Evolutionary conservation across 805 yeast genomes (phyloP).

Genomic region (Grigorovia transvaalensis): DNA sequence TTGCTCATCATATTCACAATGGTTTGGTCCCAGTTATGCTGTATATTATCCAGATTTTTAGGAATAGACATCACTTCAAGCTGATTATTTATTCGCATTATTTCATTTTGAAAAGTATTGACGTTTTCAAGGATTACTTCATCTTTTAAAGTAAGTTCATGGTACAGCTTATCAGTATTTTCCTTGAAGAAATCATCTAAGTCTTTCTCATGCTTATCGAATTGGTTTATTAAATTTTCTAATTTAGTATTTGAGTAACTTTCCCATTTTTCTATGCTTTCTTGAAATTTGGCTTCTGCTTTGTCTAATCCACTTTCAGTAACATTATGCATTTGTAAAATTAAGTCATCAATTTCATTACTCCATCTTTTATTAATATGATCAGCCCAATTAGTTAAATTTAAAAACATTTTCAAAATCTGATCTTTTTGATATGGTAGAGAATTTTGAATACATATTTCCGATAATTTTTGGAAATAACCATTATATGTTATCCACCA

Average conservation of each 20-base stretch:
- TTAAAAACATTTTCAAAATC: conserved; percentile 35
- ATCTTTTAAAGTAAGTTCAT: background rate
- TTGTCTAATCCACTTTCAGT: background rate
- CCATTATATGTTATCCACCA: conserved; percentile 73
- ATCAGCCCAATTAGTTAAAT: conserved; percentile 33
- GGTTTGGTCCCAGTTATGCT: background rate
- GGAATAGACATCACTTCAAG: background rate
- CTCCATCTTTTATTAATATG: conserved; percentile 11
- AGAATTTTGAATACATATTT: conserved; percentile 43
- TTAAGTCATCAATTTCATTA: conserved; percentile 5
- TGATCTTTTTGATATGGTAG: conserved; percentile 44
- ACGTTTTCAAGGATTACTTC: background rate
- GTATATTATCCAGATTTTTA: background rate
- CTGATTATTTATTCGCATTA: background rate
- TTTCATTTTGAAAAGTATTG: background rate
- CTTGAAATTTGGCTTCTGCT: background rate
- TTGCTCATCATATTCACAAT: background rate
- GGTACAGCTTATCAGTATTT: background rate
- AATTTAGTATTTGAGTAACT: conserved; percentile 1
- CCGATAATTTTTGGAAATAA: conserved; percentile 43
- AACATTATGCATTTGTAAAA: background rate
- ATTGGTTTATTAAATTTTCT: conserved; percentile 8
- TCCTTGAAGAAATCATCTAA: background rate
- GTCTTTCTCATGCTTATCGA: conserved; percentile 2
- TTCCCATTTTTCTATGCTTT: background rate